Evolutionary conservation across 2,329 filamentous ascomycete genomes (phyloP), one percentile per base, ranked within the genome.

Genomic region (Kalaharituber pfeilii): DNA sequence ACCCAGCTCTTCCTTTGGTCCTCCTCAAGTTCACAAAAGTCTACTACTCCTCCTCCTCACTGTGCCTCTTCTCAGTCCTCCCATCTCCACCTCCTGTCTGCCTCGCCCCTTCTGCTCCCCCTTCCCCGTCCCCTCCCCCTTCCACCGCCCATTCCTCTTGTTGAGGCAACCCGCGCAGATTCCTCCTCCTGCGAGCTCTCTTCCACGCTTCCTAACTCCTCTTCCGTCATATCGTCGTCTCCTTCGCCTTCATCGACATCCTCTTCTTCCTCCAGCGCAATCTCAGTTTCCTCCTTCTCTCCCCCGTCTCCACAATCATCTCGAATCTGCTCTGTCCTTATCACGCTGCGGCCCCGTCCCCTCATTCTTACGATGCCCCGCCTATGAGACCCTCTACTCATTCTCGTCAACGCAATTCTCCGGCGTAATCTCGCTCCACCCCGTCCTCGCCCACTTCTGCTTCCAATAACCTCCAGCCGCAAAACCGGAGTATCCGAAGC

Each of bases 191-290:
- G 11, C 11, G 11, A 2, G 2, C 56, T 2, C 60, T 63, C 7
- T 53, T 51, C 8, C 49, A 49, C 6, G 62, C n/a, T n/a, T 36
- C 65, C 2, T 53, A 53, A 45, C 60, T 53, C 51, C 56, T 51
- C 47, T 67, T 58, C 25, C 55, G 54, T 22, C 62, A 61, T 26
- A 59, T 60, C 54, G 64, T 65, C 27, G 63, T 58, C 26, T 59
- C 51, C 15, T 59, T 60, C 53, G 66, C 66, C 26, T 68, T 6
- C 33, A 13, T 39, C 33, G 4, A 15, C 33, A 13, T 39, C 33
- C 8, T 39, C 33, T 8, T 9, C 33, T 39, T 9, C 33, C 33
- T n/a, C 29, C n/a, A 15, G 13, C 5, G 15, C 33, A 2, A 15
- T 18, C 30, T 6, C 30, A 2, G 13, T 18, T 6, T 7, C 30